phyloP scores from a whole-genome alignment of 2,329 filamentous ascomycete genomes.

The Aspergillus tanneri region DNA sequence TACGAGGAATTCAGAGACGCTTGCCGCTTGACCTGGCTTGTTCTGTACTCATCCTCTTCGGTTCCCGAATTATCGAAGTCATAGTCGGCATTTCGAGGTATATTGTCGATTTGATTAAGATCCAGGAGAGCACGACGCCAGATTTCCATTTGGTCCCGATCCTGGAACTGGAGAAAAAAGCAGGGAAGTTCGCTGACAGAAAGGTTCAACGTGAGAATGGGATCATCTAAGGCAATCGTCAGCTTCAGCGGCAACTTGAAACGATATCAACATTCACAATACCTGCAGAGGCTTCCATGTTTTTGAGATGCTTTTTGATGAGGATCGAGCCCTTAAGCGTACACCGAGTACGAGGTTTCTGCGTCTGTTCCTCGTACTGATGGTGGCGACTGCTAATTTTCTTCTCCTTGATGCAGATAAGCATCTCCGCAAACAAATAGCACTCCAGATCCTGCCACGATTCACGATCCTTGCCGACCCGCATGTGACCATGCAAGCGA shows the following conservation, averaged over 20 bases:
- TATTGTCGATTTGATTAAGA: conserved; percentile 67
- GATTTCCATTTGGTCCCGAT: conserved; percentile 73
- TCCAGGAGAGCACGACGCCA: conserved; percentile 89
- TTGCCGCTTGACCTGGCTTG: conserved; percentile 61
- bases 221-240: conserved; percentile 59
- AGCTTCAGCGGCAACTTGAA: not conserved
- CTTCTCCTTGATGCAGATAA: conserved; percentile 99
- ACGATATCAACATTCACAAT: conserved; percentile 20
- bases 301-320: conserved; percentile 95
- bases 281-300: conserved; percentile 67
- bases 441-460: conserved; percentile 98
- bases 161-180: conserved; percentile 89
- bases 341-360: conserved; percentile 69
- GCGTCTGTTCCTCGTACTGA: conserved; percentile 62
- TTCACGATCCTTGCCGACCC: conserved; percentile 92
- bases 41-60: conserved; percentile 83
- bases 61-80: conserved; percentile 77
- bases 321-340: conserved; percentile 96
- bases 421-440: conserved; percentile 96
- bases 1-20: conserved; percentile 82
- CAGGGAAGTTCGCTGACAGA: conserved; percentile 89
- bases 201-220: conserved; percentile 81
- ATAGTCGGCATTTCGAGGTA: conserved; percentile 68
- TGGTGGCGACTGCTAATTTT: conserved; percentile 55
- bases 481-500: conserved; percentile 81